Evolutionary conservation across 2,329 filamentous ascomycete species (phyloP), one percentile per base, ranked within the genome.

Genomic region (Exserohilum rostratum): DNA sequence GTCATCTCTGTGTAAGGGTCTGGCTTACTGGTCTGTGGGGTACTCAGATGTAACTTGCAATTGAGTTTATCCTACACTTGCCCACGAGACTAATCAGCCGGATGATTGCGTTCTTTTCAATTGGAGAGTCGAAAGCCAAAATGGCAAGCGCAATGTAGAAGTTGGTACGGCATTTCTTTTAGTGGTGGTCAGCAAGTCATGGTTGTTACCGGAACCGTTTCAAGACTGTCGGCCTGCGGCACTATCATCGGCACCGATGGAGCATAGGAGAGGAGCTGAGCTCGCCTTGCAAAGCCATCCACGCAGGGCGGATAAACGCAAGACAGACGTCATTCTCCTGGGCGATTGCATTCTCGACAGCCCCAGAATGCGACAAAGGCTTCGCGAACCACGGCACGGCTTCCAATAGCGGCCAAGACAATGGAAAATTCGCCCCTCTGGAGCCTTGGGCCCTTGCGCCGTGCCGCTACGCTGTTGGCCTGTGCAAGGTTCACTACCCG

Each of bases 351-450:
- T 52, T 25, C 51, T 55, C 55, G 57, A 48, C 42, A 40, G 57
- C 20, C 50, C 45, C 46, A 51, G 55, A 57, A 43, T 38, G 27
- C 43, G 45, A 34, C 27, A 35, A 47, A 53, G 31, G 38, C 46
- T 49, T 52, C 37, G 55, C 55, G 52, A 60, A 60, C 46, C 44
- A 58, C 42, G 44, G 52, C 27, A 37, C 44, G 22, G 50, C 47
- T 52, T 51, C 58, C 58, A 60, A 58, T 58, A 57, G 47, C 52
- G 46, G 42, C 33, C 42, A 54, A 50, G 42, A 48, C 57, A 50
- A 57, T 55, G 53, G 50, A 63, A 61, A 63, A 63, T 54, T 61
- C 58, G 58, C 46, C 51, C 49, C 55, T 48, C 60, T 50, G 55
- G 48, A 42, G 35, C 47, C 57, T 46, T 54, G 56, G 58, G 61